phyloP scores from a whole-genome alignment of 495 filamentous ascomycete genomes.

The Friedmanniomyces endolithicus region DNA sequence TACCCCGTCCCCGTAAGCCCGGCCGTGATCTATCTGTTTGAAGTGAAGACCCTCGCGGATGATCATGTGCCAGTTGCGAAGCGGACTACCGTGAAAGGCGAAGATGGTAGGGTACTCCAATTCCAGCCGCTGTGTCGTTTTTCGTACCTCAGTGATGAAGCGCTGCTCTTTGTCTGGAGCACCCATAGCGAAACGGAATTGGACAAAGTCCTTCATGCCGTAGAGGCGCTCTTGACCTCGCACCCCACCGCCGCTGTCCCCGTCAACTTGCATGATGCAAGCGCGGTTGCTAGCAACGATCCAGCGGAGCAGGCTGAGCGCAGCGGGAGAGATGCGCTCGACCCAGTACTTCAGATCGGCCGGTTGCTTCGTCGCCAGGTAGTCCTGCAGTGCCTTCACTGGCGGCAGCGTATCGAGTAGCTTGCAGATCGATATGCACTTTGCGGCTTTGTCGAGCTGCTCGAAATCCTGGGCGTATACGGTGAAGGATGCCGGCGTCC shows the following conservation, averaged over 20 bases:
- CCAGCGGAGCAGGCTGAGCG: conserved; percentile 65
- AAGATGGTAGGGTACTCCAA: conserved; percentile 56
- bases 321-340: conserved; percentile 50
- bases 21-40: conserved; percentile 46
- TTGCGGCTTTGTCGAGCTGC: conserved; percentile 34
- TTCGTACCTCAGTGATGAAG: conserved; percentile 55
- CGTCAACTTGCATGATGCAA: conserved; percentile 62
- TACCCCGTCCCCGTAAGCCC: conserved; percentile 66
- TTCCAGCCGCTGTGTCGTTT: conserved; percentile 32
- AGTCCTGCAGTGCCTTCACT: conserved; percentile 50
- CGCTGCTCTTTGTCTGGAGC: conserved; percentile 78
- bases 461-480: conserved; percentile 50
- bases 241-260: conserved; percentile 15
- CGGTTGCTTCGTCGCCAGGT: conserved; percentile 36
- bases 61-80: conserved; percentile 84
- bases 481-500: conserved; percentile 19
- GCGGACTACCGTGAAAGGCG: conserved; percentile 68
- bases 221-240: conserved; percentile 41
- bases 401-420: conserved; percentile 58
- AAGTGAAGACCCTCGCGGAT: conserved; percentile 72
- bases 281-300: conserved; percentile 85
- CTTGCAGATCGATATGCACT: conserved; percentile 42
- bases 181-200: conserved; percentile 82
- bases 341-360: conserved; percentile 47
- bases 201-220: conserved; percentile 56